Conservation (phyloP, 2,329 filamentous ascomycete species). For the Elsinoe fawcettii region DNA sequence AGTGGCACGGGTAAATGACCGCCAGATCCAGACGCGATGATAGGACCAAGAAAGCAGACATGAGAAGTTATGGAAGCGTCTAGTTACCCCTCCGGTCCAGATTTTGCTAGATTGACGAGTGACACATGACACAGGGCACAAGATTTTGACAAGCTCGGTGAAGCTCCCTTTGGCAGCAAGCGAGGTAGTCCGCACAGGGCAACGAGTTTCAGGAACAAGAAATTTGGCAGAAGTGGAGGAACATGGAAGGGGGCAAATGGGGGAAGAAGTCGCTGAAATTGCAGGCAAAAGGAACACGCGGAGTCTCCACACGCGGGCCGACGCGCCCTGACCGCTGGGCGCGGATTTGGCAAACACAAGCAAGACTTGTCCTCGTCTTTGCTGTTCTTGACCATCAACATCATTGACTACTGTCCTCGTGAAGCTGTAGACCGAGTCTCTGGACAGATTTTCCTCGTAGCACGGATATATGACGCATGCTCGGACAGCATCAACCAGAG, state of each 20-base stretch:
- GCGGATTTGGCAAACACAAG: neutral
- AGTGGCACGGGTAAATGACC: slow-evolving; percentile 9
- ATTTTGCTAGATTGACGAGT: slow-evolving; percentile 5
- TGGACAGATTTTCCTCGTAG: neutral
- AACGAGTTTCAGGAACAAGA: slow-evolving; percentile 5
- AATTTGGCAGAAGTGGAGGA: neutral
- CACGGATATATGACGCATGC: neutral
- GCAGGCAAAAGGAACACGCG: slow-evolving; percentile 13
- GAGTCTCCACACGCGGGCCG: slow-evolving; percentile 11
- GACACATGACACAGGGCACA: slow-evolving; percentile 1
- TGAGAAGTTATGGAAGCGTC: neutral
- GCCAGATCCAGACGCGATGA: neutral
- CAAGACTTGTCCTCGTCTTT: neutral
- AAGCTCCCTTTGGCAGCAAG: slow-evolving; percentile 3
- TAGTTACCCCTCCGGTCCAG: slow-evolving; percentile 4
- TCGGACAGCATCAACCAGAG: neutral
- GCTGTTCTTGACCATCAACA: neutral
- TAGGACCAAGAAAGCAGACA: neutral
- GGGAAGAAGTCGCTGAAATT: slow-evolving; percentile 5
- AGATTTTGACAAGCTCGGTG: slow-evolving; percentile 7
- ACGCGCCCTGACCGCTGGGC: neutral
- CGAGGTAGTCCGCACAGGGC: slow-evolving; percentile 2
- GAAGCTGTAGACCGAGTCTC: neutral
- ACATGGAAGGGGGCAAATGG: neutral
- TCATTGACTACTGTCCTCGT: neutral